phyloP scores from a whole-genome alignment of 164 flowering plant species.

The Macadamia integrifolia region DNA sequence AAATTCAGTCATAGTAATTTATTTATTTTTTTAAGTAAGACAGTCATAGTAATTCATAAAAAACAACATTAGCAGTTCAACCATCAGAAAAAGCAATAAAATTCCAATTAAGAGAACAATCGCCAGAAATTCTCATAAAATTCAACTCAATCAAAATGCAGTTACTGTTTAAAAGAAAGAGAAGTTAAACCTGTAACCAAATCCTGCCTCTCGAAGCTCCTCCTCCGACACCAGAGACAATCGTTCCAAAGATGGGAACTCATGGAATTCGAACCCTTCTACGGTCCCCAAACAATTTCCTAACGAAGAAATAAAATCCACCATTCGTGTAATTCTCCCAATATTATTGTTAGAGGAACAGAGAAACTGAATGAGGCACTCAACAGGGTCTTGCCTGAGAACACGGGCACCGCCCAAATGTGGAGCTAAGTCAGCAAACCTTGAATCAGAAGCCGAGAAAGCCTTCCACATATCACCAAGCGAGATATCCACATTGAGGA shows the following conservation, averaged over 20 bases:
- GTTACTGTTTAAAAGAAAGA: neutral
- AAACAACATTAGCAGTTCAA: neutral
- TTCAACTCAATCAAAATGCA: no score
- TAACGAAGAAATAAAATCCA: slow-evolving; percentile 58
- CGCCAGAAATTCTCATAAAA: no score
- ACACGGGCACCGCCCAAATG: slow-evolving; percentile 78
- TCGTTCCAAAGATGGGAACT: slow-evolving; percentile 71
- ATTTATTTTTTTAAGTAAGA: no score
- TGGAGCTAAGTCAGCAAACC: slow-evolving; percentile 61
- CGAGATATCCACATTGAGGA: slow-evolving; percentile 60
- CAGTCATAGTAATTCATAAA: no score
- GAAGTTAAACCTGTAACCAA: slow-evolving; percentile 71
- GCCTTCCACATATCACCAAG: slow-evolving; percentile 57
- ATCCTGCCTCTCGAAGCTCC: slow-evolving; percentile 81
- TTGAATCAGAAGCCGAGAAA: slow-evolving; percentile 53
- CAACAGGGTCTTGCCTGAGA: slow-evolving; percentile 86
- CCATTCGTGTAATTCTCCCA: slow-evolving; percentile 80
- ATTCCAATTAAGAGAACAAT: neutral
- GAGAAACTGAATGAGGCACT: slow-evolving; percentile 80
- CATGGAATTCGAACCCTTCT: slow-evolving; percentile 58
- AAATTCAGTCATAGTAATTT: no score
- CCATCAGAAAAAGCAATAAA: neutral
- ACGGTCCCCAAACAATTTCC: slow-evolving; percentile 63
- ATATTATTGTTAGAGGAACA: slow-evolving; percentile 92
- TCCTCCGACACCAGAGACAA: slow-evolving; percentile 56